phyloP scores from a whole-genome alignment of 257 asterid genomes.

The Dorcoceras hygrometricum region DNA sequence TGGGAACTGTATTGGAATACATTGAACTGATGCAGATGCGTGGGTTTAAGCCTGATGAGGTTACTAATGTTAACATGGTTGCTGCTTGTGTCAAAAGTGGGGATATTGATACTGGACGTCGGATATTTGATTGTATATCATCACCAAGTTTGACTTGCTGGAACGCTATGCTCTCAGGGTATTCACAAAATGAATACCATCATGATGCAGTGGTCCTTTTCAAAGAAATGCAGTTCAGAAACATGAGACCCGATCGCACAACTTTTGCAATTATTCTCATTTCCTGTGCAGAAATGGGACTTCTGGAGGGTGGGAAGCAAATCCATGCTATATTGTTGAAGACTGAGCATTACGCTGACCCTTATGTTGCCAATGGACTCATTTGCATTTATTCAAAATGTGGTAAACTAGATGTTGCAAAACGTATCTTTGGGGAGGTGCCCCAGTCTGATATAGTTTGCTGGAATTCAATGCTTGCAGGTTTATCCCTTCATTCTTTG shows the following conservation, averaged over 20 bases:
- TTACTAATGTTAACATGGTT: conserved; percentile 53
- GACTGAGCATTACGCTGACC: conserved; percentile 36
- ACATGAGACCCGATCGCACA: conserved; percentile 51
- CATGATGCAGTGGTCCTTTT: conserved; percentile 50
- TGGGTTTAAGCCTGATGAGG: conserved; percentile 66
- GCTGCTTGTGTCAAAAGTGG: conserved; percentile 60
- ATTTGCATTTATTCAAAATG: conserved; percentile 66
- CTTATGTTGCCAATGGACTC: conserved; percentile 59
- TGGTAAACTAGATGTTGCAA: conserved; percentile 43
- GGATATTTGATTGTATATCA: conserved; percentile 46
- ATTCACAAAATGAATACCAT: conserved; percentile 47
- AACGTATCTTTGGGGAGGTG: conserved; percentile 40
- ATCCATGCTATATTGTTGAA: conserved; percentile 49
- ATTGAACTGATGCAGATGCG: conserved; percentile 45
- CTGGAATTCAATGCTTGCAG: conserved; percentile 64
- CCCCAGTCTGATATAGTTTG: conserved; percentile 49
- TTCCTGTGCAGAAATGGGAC: conserved; percentile 51
- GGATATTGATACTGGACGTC: conserved; percentile 49
- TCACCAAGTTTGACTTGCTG: conserved; percentile 58
- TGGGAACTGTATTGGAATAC: conserved; percentile 41
- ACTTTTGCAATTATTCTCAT: conserved; percentile 59
- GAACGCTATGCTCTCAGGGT: conserved; percentile 71
- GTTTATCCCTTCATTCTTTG: conserved; percentile 51
- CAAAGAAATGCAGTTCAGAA: conserved; percentile 62
- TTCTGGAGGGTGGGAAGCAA: conserved; percentile 63